Base-by-base conservation (phyloP, 257 asterid genomes). In the Penstemon newberryi region DNA sequence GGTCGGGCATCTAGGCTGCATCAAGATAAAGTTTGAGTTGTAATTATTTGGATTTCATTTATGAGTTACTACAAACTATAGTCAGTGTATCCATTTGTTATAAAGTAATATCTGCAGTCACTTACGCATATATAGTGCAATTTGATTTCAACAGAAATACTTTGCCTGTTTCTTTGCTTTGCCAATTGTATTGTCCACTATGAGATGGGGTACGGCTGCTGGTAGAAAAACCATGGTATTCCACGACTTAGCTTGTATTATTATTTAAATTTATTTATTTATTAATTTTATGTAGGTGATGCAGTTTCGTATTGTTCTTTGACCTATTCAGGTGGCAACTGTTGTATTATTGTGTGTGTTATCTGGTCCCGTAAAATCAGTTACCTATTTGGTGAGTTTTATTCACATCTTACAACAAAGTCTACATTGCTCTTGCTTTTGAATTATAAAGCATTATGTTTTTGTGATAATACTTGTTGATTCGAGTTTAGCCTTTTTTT, bases 161-260 rank as follows among this genome's bases (percentile, higher is more conserved):
- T 25, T 25, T 25, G 33, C 33, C 33, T 1, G 96, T 77, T 89
- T 89, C 82, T 92, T 89, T 36, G 95, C 92, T 6, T 77, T 92
- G 88, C 98, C 98, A 41, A 87, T 92, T 43, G 96, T 92, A 36
- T 60, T 89, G 77, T 87, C 96, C 72, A 86, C 96, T 53, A 81
- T 89, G 87, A 81, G 87, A 86, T 89, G 98, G 96, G 98, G 95
- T 10, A 49, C 86, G 72, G 83, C 88, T 42, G 95, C 95, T 60
- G 98, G 95, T 36, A 81, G 98, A 74, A 92, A 92, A 83, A 89
- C 96, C 65, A 89, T 92, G 96, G 98, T 92, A 69, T 65, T 71
- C 41, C 43, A 41, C 45, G 37, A 51, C 61, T 12, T 55, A 3
- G 8, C 6, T 44, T 44, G 6, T 44, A 38, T 70, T 71, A 52